Evolutionary conservation across 441 rosid genomes (phyloP).

Genomic region (Aleurites moluccanus): DNA sequence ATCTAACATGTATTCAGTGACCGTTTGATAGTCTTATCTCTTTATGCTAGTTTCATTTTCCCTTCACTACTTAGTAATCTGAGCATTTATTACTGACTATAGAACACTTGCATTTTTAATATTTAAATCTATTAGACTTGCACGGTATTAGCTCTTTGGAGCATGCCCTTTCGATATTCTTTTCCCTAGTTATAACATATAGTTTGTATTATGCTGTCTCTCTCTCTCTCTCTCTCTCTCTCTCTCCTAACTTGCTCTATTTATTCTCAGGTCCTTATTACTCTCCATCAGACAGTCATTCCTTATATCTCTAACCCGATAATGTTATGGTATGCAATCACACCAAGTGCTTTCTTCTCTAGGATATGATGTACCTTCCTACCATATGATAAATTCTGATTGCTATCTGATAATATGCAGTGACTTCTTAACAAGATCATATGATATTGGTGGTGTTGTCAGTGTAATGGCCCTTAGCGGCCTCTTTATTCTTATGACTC

Average conservation of each 20-base stretch:
- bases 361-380: conserved; percentile 2
- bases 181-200: background rate
- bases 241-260: conserved; percentile 18
- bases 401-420: conserved; percentile 43
- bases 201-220: conserved; percentile 6
- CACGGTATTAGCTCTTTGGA: background rate
- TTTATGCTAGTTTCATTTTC: background rate
- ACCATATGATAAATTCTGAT: conserved; percentile 4
- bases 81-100: background rate
- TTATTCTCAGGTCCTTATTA: conserved; percentile 70
- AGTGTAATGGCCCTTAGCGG: conserved; percentile 96
- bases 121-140: background rate
- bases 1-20: background rate
- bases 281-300: conserved; percentile 72
- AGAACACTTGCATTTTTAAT: background rate
- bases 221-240: conserved; percentile 13
- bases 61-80: background rate
- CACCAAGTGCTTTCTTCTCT: conserved; percentile 10
- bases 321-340: conserved; percentile 60
- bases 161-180: background rate
- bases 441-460: conserved; percentile 91
- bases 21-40: background rate
- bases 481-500: conserved; percentile 88
- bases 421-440: conserved; percentile 88
- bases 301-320: conserved; percentile 77